Conservation (phyloP, 768 basidiomycete species). For the Nidula microcarpa region DNA sequence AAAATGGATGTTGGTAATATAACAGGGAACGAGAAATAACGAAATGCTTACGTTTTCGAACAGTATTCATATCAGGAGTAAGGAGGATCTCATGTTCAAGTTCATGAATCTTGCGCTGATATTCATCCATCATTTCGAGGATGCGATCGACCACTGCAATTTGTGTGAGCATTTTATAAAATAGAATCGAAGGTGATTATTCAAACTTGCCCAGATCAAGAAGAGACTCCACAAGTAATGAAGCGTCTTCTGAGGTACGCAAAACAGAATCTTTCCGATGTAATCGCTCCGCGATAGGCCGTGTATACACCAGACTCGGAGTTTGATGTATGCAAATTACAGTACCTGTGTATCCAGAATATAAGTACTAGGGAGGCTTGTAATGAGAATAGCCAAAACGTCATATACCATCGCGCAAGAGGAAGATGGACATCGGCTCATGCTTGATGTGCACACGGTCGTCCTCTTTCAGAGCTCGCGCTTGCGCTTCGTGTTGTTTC, state of each 20-base stretch:
- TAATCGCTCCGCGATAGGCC: constrained; percentile 55
- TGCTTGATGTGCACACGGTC: constrained; percentile 55
- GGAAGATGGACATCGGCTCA: constrained; percentile 62
- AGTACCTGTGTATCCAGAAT: constrained; percentile 32
- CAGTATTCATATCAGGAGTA: constrained; percentile 54
- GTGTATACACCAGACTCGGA: constrained; percentile 40
- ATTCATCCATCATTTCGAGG: constrained; percentile 64
- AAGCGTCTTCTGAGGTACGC: constrained; percentile 57
- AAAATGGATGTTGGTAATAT: background rate
- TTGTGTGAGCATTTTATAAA: background rate
- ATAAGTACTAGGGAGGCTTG: background rate
- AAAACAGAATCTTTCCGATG: constrained; percentile 56
- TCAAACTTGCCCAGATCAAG: constrained; percentile 41
- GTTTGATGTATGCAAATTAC: constrained; percentile 56
- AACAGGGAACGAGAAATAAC: background rate
- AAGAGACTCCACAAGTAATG: constrained; percentile 58
- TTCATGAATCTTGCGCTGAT: constrained; percentile 55
- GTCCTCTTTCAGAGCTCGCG: constrained; percentile 34
- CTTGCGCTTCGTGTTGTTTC: too few species aligned
- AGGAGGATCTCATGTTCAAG: constrained; percentile 58
- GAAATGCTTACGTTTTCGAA: constrained; percentile 46
- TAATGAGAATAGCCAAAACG: constrained; percentile 1
- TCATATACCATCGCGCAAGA: constrained; percentile 48
- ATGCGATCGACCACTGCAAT: constrained; percentile 59
- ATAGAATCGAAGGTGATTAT: background rate